Evolutionary conservation across 257 asterid genomes (phyloP).

Genomic region (Nicotiana knightiana): DNA sequence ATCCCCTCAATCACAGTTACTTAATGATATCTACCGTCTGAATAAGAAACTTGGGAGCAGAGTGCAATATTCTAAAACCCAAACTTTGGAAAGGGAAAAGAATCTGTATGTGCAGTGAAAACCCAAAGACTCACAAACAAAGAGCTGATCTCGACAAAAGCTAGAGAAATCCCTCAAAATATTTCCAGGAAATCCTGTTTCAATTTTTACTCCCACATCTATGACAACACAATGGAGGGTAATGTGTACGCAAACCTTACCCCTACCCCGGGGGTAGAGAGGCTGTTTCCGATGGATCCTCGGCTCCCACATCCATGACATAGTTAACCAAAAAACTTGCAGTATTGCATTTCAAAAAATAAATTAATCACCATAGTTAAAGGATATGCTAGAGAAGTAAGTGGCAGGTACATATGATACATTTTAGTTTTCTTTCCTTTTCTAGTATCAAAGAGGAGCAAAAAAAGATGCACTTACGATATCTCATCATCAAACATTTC

Average conservation of each 20-base stretch:
- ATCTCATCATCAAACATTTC: conserved; percentile 48
- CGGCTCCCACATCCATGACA: not conserved
- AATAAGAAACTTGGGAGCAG: not conserved
- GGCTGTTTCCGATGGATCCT: no score
- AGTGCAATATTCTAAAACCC: not conserved
- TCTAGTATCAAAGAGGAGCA: not conserved
- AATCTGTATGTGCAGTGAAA: not conserved
- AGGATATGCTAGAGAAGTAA: not conserved
- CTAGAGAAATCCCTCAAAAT: not conserved
- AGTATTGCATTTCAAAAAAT: not conserved
- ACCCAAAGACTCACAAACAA: not conserved
- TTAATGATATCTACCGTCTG: not conserved
- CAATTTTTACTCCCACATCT: not conserved
- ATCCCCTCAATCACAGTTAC: not conserved
- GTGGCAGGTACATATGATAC: not conserved
- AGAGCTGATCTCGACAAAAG: not conserved
- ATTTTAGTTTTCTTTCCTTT: not conserved
- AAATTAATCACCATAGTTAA: not conserved
- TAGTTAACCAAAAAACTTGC: not conserved
- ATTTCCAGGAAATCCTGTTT: not conserved
- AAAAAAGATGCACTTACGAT: conserved; percentile 38
- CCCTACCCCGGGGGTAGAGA: no score
- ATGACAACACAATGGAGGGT: no score
- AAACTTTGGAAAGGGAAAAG: not conserved
- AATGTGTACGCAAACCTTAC: no score